Percentiles rank a stretch among this genome's conserved stretches.
Conservation (phyloP, 345 rosid genomes). For the Dovyalis caffra region DNA sequence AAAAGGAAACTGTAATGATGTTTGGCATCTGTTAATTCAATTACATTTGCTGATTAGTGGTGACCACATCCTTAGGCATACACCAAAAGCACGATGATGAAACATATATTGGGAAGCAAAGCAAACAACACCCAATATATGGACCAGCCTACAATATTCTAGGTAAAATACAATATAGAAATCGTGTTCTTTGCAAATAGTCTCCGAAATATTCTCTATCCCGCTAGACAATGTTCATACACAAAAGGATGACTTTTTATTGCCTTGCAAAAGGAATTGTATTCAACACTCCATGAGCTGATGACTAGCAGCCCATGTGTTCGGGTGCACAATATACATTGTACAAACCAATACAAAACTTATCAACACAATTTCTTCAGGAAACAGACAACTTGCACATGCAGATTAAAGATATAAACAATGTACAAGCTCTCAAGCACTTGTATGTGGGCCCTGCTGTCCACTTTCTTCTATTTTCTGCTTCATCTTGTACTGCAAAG, state of each 20-base stretch:
- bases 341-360: constrained; percentile 13
- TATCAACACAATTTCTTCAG: background rate
- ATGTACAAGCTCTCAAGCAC: background rate
- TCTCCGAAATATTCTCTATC: background rate
- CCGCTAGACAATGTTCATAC: background rate
- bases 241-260: background rate
- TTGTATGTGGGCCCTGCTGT: constrained; percentile 11
- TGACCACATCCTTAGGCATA: background rate
- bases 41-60: background rate
- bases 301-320: background rate
- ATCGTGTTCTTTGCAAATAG: no score
- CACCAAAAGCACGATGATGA: background rate
- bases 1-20: background rate
- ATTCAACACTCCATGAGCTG: constrained; percentile 9
- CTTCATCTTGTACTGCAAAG: constrained; percentile 81
- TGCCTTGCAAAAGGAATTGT: constrained; percentile 5
- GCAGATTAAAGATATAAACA: background rate
- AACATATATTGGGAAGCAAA: background rate
- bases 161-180: no score
- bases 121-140: no score
- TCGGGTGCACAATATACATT: constrained; percentile 2
- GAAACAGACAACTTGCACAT: constrained; percentile 17
- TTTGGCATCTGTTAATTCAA: background rate
- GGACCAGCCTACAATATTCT: no score
- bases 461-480: constrained; percentile 50